phyloP scores from a whole-genome alignment of 2,329 filamentous ascomycete species.

The Chrysoporthe puriensis region DNA sequence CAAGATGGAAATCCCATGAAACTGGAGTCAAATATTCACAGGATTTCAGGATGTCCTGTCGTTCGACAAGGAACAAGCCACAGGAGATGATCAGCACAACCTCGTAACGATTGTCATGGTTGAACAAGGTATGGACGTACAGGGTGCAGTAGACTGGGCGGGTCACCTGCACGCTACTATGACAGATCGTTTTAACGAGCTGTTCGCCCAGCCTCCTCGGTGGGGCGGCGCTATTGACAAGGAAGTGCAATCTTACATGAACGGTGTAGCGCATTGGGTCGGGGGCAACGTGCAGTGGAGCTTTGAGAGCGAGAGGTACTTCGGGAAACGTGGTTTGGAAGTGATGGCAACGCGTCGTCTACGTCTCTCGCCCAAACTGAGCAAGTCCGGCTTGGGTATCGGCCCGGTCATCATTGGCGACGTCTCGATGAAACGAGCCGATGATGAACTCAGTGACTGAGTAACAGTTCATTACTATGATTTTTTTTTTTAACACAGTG shows the following conservation, averaged over 20 bases:
- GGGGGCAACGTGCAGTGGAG: slow-evolving; percentile 34
- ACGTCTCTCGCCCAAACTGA: slow-evolving; percentile 1
- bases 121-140: slow-evolving; percentile 19
- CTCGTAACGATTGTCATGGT: slow-evolving; percentile 36
- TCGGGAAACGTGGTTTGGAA: neutral
- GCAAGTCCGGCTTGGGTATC: neutral
- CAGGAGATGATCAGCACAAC: slow-evolving; percentile 37
- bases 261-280: slow-evolving; percentile 34
- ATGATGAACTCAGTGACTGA: neutral
- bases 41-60: slow-evolving; percentile 34
- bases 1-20: neutral
- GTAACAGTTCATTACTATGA: neutral
- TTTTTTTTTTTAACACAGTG: neutral
- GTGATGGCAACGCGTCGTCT: slow-evolving; percentile 8
- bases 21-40: neutral
- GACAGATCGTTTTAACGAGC: slow-evolving; percentile 25
- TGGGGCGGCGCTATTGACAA: slow-evolving; percentile 29
- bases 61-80: slow-evolving; percentile 37
- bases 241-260: slow-evolving; percentile 28
- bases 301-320: slow-evolving; percentile 37
- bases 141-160: slow-evolving; percentile 30
- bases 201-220: slow-evolving; percentile 25
- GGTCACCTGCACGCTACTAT: slow-evolving; percentile 21
- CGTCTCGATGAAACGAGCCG: neutral
- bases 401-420: slow-evolving; percentile 7